Base-by-base conservation (phyloP, 345 rosid species). In the Pelargonium nanum region DNA sequence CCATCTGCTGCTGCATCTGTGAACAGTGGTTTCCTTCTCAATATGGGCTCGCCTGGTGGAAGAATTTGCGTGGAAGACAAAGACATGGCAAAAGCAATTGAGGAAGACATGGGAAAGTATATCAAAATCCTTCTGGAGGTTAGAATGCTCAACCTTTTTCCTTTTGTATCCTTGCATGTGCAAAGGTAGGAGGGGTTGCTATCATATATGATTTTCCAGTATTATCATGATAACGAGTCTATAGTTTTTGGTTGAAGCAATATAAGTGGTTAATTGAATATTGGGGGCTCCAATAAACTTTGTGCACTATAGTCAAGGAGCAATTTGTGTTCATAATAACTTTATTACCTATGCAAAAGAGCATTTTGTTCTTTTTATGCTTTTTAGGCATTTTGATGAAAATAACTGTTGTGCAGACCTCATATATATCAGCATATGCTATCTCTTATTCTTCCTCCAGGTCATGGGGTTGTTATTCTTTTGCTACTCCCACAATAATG, bases 11-110 rank as follows among this genome's bases (percentile, higher is more conserved):
- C 84, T 19, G 89, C 97, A 62, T 93, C 99, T 24, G 89, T 89
- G 57, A 93, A 77, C 78, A 87, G 97, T 68, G 99, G 99, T 60
- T 84, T 80, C 68, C 81, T 93, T 72, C 99, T 93, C 70, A 93
- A 87, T 78, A 70, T 75, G 80, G 94, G 87, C 23, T 81, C 96
- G 56, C 83, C 88, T 58, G 97, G 91, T 62, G 86, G 85, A 55
- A 79, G 77, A 76, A 79, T 84, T 52, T 84, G 81, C 78, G 63
- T 83, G 72, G 97, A 83, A 84, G 99, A 89, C 76, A 85, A 75
- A 71, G 83, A 80, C 59, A 76, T 80, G 81, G 71, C 74, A 57
- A 93, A 81, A 74, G 83, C 91, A 60, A 85, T 89, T 45, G 85
- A 85, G 78, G 96, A 89, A 68, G 96, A 84, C 68, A 82, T 93